These are phyloP conservation scores for Arxiozyma slooffiae DNA, from an alignment of 1,139 yeast genomes.

Conservation along the genomic window DNA sequence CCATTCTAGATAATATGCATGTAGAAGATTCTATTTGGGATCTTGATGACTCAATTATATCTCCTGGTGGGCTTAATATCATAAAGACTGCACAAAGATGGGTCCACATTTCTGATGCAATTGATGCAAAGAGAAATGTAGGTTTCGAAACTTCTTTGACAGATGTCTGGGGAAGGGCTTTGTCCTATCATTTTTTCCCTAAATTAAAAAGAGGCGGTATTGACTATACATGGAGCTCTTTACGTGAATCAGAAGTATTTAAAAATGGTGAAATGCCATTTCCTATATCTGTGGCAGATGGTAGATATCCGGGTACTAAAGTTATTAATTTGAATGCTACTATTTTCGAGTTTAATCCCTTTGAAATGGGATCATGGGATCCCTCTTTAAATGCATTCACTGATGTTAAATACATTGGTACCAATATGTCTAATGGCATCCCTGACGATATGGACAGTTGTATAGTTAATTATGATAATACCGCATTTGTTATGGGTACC, in stretches of 20 bases:
- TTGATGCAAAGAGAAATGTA: conserved; percentile 53
- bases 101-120: conserved; percentile 32
- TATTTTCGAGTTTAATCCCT: conserved; percentile 70
- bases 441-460: conserved; percentile 38
- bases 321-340: conserved; percentile 59
- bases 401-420: conserved; percentile 63
- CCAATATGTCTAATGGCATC: conserved; percentile 49
- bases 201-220: conserved; percentile 48
- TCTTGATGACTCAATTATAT: conserved; percentile 46
- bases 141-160: conserved; percentile 72
- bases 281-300: conserved; percentile 72
- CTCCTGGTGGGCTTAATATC: conserved; percentile 63
- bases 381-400: conserved; percentile 60
- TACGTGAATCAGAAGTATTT: conserved; percentile 46
- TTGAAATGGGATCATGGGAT: conserved; percentile 86
- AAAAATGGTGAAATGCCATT: conserved; percentile 60
- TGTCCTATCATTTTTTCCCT: conserved; percentile 65
- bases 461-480: conserved; percentile 63
- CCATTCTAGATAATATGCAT: conserved; percentile 33
- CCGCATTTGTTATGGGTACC: conserved; percentile 68
- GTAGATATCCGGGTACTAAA: conserved; percentile 58
- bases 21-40: conserved; percentile 51
- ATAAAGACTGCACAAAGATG: conserved; percentile 50
- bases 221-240: conserved; percentile 55
- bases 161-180: conserved; percentile 83